phyloP scores from a whole-genome alignment of 176 grass and related monocot genomes.

The Guadua angustifolia region DNA sequence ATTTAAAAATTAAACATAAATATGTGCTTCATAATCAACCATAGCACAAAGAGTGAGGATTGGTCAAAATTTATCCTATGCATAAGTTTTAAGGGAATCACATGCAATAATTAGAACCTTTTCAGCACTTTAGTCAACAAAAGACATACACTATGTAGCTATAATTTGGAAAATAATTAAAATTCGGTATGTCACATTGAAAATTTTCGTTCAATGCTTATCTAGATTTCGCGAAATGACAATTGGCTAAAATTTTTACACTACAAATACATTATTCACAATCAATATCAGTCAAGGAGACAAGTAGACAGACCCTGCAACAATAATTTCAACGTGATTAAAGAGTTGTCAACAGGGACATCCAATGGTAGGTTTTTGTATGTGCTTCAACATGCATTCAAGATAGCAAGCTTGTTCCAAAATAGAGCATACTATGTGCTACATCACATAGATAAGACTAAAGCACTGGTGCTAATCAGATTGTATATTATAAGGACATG shows the following conservation, averaged over 20 bases:
- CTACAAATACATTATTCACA: not conserved
- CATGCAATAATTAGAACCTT: not conserved
- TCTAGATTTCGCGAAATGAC: not conserved
- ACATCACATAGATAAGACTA: not conserved
- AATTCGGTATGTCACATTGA: not conserved
- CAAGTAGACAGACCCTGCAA: conserved; percentile 16
- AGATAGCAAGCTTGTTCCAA: conserved; percentile 34
- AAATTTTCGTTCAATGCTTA: not conserved
- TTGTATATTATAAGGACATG: not conserved
- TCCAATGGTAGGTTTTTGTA: not conserved
- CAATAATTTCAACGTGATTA: conserved; percentile 48
- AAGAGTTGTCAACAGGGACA: not conserved
- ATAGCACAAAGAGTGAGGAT: not conserved
- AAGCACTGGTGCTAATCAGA: not conserved
- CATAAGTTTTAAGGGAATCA: not conserved
- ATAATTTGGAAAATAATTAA: not conserved
- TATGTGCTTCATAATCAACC: conserved; percentile 3
- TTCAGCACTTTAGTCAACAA: not conserved
- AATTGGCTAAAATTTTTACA: conserved; percentile 5
- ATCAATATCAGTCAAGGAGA: conserved; percentile 26
- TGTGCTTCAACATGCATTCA: not conserved
- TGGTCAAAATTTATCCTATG: conserved; percentile 14
- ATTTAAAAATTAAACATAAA: too few relatives aligned
- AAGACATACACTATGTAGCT: not conserved
- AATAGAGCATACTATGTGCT: not conserved